Percentiles rank a stretch among this genome's conserved stretches.
Conservation (phyloP, 768 basidiomycete genomes). For the Serendipita sp. region DNA sequence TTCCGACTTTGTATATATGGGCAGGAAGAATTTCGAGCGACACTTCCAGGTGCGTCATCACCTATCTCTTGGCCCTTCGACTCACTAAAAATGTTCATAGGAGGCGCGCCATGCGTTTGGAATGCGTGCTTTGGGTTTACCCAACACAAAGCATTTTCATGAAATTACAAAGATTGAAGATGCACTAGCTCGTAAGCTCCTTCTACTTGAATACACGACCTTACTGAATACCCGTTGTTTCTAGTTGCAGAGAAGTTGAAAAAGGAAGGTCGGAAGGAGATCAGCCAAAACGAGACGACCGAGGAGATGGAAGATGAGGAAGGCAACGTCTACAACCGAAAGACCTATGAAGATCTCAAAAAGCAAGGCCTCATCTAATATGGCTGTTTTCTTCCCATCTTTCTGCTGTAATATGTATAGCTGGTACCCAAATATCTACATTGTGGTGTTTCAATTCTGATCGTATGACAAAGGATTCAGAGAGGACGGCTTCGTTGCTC, state of each 20-base stretch:
- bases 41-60: constrained; percentile 85
- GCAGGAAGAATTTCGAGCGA: constrained; percentile 89
- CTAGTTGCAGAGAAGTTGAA: constrained; percentile 95
- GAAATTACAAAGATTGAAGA: constrained; percentile 97
- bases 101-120: constrained; percentile 96
- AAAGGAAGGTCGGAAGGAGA: constrained; percentile 87
- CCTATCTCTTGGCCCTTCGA: background rate
- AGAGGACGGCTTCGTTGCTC: constrained; percentile 8
- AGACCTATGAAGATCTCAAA: constrained; percentile 95
- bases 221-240: background rate
- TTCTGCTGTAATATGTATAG: background rate
- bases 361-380: constrained; percentile 70
- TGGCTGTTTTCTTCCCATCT: background rate
- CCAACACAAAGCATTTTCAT: constrained; percentile 98
- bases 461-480: background rate
- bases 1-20: constrained; percentile 94
- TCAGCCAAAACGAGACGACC: constrained; percentile 86
- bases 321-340: constrained; percentile 95
- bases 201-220: background rate
- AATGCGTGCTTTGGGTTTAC: constrained; percentile 92
- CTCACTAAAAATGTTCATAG: constrained; percentile 25
- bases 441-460: background rate
- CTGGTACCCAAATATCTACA: background rate
- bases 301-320: constrained; percentile 98
- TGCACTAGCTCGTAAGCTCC: constrained; percentile 73